Percentiles rank a stretch among this genome's conserved stretches.
These are phyloP conservation scores for Henckelia pumila DNA, from an alignment of 257 asterid species.

Conservation along the genomic window DNA sequence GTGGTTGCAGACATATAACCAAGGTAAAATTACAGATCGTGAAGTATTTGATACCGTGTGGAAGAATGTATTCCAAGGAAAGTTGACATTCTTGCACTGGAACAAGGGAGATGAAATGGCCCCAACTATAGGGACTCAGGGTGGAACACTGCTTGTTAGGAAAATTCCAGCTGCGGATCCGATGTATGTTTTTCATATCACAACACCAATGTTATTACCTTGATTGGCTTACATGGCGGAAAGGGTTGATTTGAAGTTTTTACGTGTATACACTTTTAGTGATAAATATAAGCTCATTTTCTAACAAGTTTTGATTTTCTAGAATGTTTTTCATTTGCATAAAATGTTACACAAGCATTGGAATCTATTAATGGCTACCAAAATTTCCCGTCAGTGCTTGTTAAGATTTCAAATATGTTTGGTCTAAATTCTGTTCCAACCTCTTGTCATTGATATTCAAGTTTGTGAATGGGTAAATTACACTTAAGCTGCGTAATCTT, in stretches of 20 bases:
- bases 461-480: too few relatives aligned
- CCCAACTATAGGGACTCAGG: conserved; percentile 60
- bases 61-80: conserved; percentile 63
- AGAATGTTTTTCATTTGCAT: neutral
- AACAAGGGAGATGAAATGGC: conserved; percentile 84
- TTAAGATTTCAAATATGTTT: too few relatives aligned
- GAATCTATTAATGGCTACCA: neutral
- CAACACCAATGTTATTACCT: conserved; percentile 13
- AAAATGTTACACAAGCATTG: neutral
- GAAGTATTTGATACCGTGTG: conserved; percentile 44
- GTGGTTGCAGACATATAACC: conserved; percentile 49
- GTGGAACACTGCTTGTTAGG: conserved; percentile 85
- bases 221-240: neutral
- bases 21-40: conserved; percentile 42
- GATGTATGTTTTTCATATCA: conserved; percentile 41
- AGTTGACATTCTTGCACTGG: conserved; percentile 69
- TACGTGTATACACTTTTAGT: neutral
- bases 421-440: too few relatives aligned
- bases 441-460: too few relatives aligned
- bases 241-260: neutral
- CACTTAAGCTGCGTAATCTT: too few relatives aligned
- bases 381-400: neutral
- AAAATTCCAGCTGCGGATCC: conserved; percentile 65
- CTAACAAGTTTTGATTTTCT: neutral
- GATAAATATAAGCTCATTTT: neutral